A percentile compares a stretch with the other conserved stretches of the same genome.
These are phyloP conservation scores for Phytophthora citricola DNA, from an alignment of 352 stramenopile species.

Conservation along the genomic window DNA sequence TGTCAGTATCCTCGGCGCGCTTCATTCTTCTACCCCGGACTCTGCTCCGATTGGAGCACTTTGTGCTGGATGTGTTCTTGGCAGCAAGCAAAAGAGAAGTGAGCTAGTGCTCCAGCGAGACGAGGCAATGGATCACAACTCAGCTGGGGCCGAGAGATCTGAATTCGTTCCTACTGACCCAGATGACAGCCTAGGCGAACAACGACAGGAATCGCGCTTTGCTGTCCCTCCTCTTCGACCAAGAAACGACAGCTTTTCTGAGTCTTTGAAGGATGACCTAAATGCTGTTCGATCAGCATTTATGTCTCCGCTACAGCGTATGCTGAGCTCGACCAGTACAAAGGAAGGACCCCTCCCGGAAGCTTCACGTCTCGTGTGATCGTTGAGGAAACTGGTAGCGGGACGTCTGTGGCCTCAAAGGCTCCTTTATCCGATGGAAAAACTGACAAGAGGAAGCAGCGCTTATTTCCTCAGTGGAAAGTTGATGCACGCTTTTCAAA, in stretches of 20 bases:
- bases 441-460: conserved; percentile 11
- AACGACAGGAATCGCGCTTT: conserved; percentile 39
- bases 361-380: conserved; percentile 39
- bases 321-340: conserved; percentile 44
- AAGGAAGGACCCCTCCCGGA: conserved; percentile 32
- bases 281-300: conserved; percentile 40
- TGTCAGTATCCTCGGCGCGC: conserved; percentile 52
- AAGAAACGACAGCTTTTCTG: conserved; percentile 63
- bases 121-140: conserved; percentile 37
- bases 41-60: conserved; percentile 63
- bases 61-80: conserved; percentile 57
- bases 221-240: conserved; percentile 33
- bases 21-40: conserved; percentile 61
- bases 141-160: conserved; percentile 25
- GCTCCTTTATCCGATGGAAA: neutral
- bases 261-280: conserved; percentile 56
- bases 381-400: conserved; percentile 33
- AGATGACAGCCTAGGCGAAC: conserved; percentile 25
- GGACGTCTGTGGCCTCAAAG: conserved; percentile 14
- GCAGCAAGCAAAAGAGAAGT: conserved; percentile 47
- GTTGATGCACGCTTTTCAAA: conserved; percentile 53
- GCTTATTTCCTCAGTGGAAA: conserved; percentile 42
- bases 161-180: conserved; percentile 43
- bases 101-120: conserved; percentile 54
- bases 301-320: conserved; percentile 54